Conservation (phyloP, 1,139 yeast species). For the Protomyces lactucae-debilis region DNA sequence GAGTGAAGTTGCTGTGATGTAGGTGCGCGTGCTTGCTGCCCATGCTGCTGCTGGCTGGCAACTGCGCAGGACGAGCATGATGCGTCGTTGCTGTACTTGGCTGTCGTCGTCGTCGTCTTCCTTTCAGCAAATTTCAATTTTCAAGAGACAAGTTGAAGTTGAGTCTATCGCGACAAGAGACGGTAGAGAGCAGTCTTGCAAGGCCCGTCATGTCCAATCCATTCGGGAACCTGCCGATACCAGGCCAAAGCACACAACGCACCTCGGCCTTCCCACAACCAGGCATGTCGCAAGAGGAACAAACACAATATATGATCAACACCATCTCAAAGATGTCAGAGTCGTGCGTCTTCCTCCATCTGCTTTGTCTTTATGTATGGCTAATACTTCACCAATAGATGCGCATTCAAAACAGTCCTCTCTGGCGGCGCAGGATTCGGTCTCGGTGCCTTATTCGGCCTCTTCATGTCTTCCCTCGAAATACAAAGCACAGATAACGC, state of each 20-base stretch:
- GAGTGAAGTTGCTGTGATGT: neutral
- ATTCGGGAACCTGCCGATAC: conserved; percentile 18
- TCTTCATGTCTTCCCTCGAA: conserved; percentile 87
- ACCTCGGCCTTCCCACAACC: conserved; percentile 7
- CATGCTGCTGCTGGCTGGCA: neutral
- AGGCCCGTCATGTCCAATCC: conserved; percentile 9
- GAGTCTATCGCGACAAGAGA: neutral
- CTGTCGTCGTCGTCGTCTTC: neutral
- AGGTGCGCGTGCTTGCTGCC: neutral
- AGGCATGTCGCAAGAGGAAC: conserved; percentile 25
- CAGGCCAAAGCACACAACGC: conserved; percentile 4
- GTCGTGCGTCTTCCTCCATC: neutral
- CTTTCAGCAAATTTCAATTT: neutral
- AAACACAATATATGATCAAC: conserved; percentile 21
- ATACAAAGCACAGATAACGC: conserved; percentile 44
- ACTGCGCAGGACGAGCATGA: neutral
- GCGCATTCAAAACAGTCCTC: conserved; percentile 90
- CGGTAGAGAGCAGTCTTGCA: neutral
- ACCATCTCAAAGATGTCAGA: conserved; percentile 19
- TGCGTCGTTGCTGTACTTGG: neutral
- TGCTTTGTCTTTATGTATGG: neutral
- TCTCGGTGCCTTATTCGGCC: conserved; percentile 91
- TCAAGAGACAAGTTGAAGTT: neutral
- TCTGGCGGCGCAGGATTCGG: conserved; percentile 94
- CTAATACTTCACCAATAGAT: conserved; percentile 35